Conservation (phyloP, 257 asterid genomes). For the Plantago elongata region DNA sequence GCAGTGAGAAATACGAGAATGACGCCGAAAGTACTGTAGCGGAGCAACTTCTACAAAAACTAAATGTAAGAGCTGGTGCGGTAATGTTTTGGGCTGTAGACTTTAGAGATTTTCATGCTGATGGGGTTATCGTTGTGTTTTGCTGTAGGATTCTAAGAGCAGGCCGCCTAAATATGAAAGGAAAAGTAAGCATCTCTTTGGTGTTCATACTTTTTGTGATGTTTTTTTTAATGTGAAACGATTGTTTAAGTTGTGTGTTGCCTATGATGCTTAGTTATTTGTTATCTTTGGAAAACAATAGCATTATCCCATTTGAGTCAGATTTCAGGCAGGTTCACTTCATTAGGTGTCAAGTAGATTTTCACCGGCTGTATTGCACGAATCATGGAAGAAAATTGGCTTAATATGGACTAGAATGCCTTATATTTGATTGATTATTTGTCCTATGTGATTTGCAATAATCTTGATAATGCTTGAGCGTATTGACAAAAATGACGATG, state of each 20-base stretch:
- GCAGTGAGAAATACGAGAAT: slow-evolving; percentile 62
- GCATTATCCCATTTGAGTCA: too few relatives aligned
- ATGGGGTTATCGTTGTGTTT: slow-evolving; percentile 6
- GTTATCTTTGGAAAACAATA: too few relatives aligned
- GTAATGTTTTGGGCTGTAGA: neutral
- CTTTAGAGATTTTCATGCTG: slow-evolving; percentile 13
- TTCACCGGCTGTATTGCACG: too few relatives aligned
- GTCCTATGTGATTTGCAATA: neutral
- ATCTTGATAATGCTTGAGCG: neutral
- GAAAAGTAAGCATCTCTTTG: slow-evolving; percentile 44
- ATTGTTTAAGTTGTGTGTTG: neutral
- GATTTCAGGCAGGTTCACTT: too few relatives aligned
- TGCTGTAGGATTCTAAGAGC: slow-evolving; percentile 44
- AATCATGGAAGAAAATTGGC: too few relatives aligned
- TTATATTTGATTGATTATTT: neutral
- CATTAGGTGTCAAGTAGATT: too few relatives aligned
- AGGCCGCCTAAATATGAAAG: slow-evolving; percentile 58
- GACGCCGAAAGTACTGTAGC: slow-evolving; percentile 52
- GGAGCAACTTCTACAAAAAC: slow-evolving; percentile 59
- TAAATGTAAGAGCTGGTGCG: slow-evolving; percentile 34
- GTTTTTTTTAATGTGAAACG: neutral
- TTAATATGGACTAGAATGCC: too few relatives aligned
- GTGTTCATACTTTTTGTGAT: neutral
- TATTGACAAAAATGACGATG: neutral
- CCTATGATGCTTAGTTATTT: too few relatives aligned